Percentiles rank a stretch among this genome's conserved stretches.
These are phyloP conservation scores for Ophiostoma quercus DNA, from an alignment of 2,329 filamentous ascomycete species.

Conservation along the genomic window DNA sequence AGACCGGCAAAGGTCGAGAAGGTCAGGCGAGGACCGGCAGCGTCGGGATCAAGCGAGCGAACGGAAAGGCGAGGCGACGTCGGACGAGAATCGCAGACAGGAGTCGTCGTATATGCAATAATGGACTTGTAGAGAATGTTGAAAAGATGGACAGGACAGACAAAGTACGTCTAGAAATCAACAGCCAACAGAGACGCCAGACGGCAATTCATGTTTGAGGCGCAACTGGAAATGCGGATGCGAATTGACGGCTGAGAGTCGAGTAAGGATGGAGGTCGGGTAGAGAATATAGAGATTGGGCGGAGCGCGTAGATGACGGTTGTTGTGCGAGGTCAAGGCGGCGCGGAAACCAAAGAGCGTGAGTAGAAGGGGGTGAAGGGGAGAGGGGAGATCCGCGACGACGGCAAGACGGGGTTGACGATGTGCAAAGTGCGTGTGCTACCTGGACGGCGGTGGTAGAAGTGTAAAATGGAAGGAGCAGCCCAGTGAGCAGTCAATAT, in stretches of 20 bases:
- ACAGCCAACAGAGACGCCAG: slow-evolving; percentile 17
- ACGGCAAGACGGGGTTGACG: slow-evolving; percentile 15
- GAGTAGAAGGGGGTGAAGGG: slow-evolving; percentile 7
- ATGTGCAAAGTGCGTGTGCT: slow-evolving; percentile 10
- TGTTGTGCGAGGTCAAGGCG: background rate
- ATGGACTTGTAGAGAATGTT: background rate
- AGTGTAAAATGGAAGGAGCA: slow-evolving; percentile 15
- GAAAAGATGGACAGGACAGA: slow-evolving; percentile 3
- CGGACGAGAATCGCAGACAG: background rate
- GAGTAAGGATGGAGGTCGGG: background rate
- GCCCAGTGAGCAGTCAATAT: background rate
- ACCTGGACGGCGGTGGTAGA: slow-evolving; percentile 11
- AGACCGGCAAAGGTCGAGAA: background rate
- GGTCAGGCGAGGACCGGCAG: slow-evolving; percentile 1
- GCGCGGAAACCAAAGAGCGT: background rate
- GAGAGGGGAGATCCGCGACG: slow-evolving; percentile 11
- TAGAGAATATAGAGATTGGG: background rate
- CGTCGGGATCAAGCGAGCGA: slow-evolving; percentile 3
- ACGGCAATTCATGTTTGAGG: slow-evolving; percentile 23
- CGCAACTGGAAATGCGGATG: background rate
- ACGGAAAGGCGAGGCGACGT: background rate
- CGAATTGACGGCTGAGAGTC: background rate
- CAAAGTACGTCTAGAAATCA: background rate
- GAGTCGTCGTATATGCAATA: background rate
- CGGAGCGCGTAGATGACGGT: background rate